phyloP scores from a whole-genome alignment of 371 early-diverging fungal genomes.

The Nematocida minor region DNA sequence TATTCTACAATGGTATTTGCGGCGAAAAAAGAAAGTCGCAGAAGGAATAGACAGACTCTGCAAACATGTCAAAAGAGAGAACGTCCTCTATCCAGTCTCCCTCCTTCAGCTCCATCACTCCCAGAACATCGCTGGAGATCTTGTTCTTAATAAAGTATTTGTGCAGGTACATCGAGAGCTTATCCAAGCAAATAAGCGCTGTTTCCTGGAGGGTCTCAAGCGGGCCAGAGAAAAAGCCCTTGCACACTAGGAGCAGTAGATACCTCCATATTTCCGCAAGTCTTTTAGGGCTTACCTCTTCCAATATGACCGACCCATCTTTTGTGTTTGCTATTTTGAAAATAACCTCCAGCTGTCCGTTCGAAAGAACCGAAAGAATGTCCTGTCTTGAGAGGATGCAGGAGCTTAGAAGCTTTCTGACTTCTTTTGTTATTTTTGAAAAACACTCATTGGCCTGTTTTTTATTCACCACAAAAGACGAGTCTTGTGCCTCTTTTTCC shows the following conservation, averaged over 20 bases:
- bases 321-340: neutral
- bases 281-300: neutral
- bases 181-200: constrained; percentile 1
- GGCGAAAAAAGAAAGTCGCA: constrained; percentile 1
- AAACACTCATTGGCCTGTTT: neutral
- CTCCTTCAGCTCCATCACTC: neutral
- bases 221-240: neutral
- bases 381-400: constrained; percentile 6
- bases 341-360: constrained; percentile 35
- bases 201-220: neutral
- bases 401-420: neutral
- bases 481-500: neutral
- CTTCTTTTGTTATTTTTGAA: neutral
- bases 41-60: constrained; percentile 20
- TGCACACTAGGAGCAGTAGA: neutral
- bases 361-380: neutral
- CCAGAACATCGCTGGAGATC: neutral
- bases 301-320: neutral
- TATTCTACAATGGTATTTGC: neutral
- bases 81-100: neutral
- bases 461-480: neutral
- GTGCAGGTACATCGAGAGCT: neutral
- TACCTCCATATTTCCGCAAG: constrained; percentile 39
- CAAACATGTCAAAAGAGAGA: neutral
- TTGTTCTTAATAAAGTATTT: neutral